Evolutionary conservation across 805 yeast species (phyloP), one percentile per base, ranked within the genome.

Genomic region (Hanseniaspora lindneri): DNA sequence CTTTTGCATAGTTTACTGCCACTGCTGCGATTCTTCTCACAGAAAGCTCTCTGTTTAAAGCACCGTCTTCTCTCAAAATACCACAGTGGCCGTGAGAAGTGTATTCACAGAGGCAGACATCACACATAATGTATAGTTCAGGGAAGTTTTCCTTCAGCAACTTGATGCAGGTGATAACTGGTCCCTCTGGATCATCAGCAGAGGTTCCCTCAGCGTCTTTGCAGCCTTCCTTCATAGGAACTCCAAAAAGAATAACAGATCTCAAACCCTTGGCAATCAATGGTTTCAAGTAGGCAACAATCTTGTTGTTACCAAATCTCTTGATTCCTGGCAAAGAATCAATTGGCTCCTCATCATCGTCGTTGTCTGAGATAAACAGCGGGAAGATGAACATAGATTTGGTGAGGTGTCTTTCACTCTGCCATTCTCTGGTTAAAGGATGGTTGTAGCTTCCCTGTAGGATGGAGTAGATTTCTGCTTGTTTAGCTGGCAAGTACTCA

Each of bases 71-170:
- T 53, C 80, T 73, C 47, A 92, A 71, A 14, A 87, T 72, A 35
- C 98, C 98, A 67, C 98, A 92, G 64, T 92, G 98, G n/a, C 98
- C 98, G 59, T 92, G 97, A 49, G 80, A 74, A 8, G 98, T 92
- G 65, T 86, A 92, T 66, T 92, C 98, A 69, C 98, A 92, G 47
- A 92, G 68, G 65, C 98, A 92, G 23, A 89, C 96, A 61, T 92
- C 98, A 60, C 95, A 83, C 74, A 87, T 77, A 54, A 92, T 76
- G 63, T 80, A 89, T 51, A 92, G 72, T 24, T 76, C 81, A 4
- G 98, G 97, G 67, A 83, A 88, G 14, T 74, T 66, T 39, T 64
- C 54, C 52, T 73, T 73, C 49, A 92, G 71, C 1, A 75, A 70
- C 59, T 78, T 80, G 57, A 83, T 80, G 19, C 89, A 83, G 53